Conservation (phyloP, 208 protist genomes). For the Trypanosoma platydactyli region DNA sequence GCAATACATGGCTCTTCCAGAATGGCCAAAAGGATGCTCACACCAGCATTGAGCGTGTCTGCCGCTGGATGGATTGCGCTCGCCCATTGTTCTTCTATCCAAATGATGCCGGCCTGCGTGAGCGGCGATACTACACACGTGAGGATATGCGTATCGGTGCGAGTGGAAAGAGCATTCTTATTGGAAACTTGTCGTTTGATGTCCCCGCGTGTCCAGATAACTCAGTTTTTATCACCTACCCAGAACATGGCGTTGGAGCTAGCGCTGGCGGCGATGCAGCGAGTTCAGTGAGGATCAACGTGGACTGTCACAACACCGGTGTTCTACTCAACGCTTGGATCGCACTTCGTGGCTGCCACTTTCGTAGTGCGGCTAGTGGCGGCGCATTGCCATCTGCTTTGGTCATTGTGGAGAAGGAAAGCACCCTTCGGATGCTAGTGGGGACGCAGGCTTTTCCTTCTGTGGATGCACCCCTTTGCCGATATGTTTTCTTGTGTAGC, state of each 20-base stretch:
- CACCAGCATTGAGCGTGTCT: constrained; percentile 22
- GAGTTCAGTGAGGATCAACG: constrained; percentile 12
- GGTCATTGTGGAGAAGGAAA: constrained; percentile 84
- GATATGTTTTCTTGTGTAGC: constrained; percentile 54
- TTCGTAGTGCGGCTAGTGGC: constrained; percentile 6
- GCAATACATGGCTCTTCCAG: constrained; percentile 53
- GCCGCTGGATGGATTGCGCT: constrained; percentile 23
- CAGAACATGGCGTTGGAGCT: not conserved
- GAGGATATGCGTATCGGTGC: constrained; percentile 26
- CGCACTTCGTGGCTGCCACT: constrained; percentile 17
- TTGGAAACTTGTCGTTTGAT: constrained; percentile 22
- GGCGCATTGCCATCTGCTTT: constrained; percentile 26
- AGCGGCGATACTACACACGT: constrained; percentile 18
- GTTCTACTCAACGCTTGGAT: constrained; percentile 23
- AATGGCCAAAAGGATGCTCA: constrained; percentile 30
- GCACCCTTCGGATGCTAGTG: constrained; percentile 46
- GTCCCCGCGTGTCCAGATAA: constrained; percentile 1
- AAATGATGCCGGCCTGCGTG: not conserved
- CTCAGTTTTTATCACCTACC: not conserved
- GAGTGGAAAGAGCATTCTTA: constrained; percentile 28
- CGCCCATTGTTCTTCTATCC: not conserved
- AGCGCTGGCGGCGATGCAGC: not conserved
- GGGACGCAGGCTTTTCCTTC: constrained; percentile 5
- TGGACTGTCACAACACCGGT: constrained; percentile 12
- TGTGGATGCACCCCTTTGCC: not conserved